Conservation (phyloP, 2,329 filamentous ascomycete species). For the Claviceps humidiphila region DNA sequence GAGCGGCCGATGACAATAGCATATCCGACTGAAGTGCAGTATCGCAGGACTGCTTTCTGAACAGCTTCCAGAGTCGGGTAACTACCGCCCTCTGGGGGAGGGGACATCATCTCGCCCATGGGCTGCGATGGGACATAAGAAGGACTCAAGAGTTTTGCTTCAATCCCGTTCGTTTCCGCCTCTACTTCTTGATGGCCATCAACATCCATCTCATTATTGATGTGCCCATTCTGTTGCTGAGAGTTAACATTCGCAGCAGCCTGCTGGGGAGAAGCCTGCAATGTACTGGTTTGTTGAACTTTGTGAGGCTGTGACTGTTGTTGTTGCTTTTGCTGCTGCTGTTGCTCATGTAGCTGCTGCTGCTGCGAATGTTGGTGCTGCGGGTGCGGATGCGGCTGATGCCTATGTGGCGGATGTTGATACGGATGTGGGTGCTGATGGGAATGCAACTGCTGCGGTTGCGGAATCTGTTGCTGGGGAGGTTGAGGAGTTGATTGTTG, state of each 20-base stretch:
- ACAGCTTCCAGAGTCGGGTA: slow-evolving; percentile 52
- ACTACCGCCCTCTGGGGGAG: slow-evolving; percentile 50
- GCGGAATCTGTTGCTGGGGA: slow-evolving; percentile 13
- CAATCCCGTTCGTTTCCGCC: slow-evolving; percentile 28
- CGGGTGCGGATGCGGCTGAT: not conserved
- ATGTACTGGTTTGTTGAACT: slow-evolving; percentile 20
- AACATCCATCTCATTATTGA: slow-evolving; percentile 38
- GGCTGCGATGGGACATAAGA: slow-evolving; percentile 40
- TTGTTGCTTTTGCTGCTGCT: slow-evolving; percentile 15
- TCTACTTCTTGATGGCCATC: slow-evolving; percentile 36
- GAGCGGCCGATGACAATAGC: slow-evolving; percentile 55
- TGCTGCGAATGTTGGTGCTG: slow-evolving; percentile 1
- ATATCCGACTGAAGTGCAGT: slow-evolving; percentile 54
- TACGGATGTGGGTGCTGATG: slow-evolving; percentile 14
- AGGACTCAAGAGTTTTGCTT: slow-evolving; percentile 33
- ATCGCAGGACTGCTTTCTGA: slow-evolving; percentile 49
- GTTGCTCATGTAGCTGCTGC: slow-evolving; percentile 16
- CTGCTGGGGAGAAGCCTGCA: slow-evolving; percentile 17
- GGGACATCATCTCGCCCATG: slow-evolving; percentile 47
- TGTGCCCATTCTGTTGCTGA: slow-evolving; percentile 28
- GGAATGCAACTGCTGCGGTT: slow-evolving; percentile 4
- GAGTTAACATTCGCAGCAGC: slow-evolving; percentile 21
- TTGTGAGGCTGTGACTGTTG: slow-evolving; percentile 17
- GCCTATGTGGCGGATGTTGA: slow-evolving; percentile 18
- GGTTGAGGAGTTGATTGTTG: slow-evolving; percentile 11